These are phyloP conservation scores for Penicillium goetzii DNA, from an alignment of 495 filamentous ascomycete genomes.

Conservation along the genomic window DNA sequence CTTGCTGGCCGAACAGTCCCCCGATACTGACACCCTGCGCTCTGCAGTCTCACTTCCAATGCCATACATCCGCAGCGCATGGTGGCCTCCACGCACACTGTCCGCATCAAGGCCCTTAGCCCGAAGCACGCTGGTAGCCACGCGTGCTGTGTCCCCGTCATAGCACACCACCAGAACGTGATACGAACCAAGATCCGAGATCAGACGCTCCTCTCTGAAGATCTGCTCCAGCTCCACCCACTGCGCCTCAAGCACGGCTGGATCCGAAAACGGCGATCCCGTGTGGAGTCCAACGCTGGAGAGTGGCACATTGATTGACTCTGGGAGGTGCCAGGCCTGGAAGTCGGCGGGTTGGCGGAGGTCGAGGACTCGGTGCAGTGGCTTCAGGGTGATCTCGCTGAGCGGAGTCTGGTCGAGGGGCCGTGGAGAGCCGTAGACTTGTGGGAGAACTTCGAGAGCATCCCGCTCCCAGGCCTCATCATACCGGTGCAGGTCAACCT, in stretches of 20 bases:
- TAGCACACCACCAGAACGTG: slow-evolving; percentile 56
- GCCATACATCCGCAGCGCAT: slow-evolving; percentile 35
- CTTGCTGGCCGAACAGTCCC: slow-evolving; percentile 9
- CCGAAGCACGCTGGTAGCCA: slow-evolving; percentile 57
- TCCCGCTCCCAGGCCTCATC: slow-evolving; percentile 57
- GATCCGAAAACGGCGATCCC: slow-evolving; percentile 50
- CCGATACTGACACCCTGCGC: neutral
- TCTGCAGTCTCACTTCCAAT: slow-evolving; percentile 28
- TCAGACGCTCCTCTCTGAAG: slow-evolving; percentile 30
- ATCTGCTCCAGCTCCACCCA: slow-evolving; percentile 51
- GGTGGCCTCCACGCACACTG: slow-evolving; percentile 51
- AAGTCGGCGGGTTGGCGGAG: slow-evolving; percentile 46
- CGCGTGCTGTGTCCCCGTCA: slow-evolving; percentile 55
- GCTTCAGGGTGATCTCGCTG: slow-evolving; percentile 31
- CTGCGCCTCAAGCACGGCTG: slow-evolving; percentile 46
- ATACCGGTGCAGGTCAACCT: slow-evolving; percentile 58
- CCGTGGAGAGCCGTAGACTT: slow-evolving; percentile 38
- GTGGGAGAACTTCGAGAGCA: slow-evolving; percentile 41
- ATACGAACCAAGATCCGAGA: slow-evolving; percentile 34
- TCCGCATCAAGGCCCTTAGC: slow-evolving; percentile 54
- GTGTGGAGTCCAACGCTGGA: slow-evolving; percentile 35
- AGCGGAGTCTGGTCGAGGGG: slow-evolving; percentile 29
- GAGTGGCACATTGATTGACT: slow-evolving; percentile 50
- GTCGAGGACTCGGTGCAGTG: slow-evolving; percentile 44
- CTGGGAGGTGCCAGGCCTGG: slow-evolving; percentile 47